Evolutionary conservation across 768 basidiomycete genomes (phyloP).

Genomic region (Mycena belliarum): DNA sequence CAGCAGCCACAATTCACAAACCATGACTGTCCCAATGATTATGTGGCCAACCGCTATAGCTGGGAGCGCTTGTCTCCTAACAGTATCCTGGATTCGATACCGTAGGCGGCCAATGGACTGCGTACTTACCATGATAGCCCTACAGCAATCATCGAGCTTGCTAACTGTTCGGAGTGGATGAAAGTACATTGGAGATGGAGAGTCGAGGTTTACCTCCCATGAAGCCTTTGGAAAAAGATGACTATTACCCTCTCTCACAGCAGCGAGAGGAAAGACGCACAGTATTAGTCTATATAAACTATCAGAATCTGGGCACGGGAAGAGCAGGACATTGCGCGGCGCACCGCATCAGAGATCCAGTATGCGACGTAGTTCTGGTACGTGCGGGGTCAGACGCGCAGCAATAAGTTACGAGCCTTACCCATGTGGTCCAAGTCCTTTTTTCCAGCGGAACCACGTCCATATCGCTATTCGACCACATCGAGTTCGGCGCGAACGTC

Average conservation of each 20-base stretch:
- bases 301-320: background rate
- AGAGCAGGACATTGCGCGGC: slow-evolving; percentile 17
- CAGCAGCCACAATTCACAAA: background rate
- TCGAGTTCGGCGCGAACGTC: slow-evolving; percentile 56
- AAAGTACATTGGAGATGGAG: too few relatives aligned
- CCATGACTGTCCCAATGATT: slow-evolving; percentile 55
- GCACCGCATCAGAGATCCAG: slow-evolving; percentile 54
- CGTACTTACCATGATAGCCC: slow-evolving; percentile 63
- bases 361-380: slow-evolving; percentile 59
- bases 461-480: slow-evolving; percentile 78
- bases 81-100: too few relatives aligned
- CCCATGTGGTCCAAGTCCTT: slow-evolving; percentile 67
- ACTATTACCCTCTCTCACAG: slow-evolving; percentile 23
- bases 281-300: slow-evolving; percentile 8
- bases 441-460: slow-evolving; percentile 64
- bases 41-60: slow-evolving; percentile 74
- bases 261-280: background rate
- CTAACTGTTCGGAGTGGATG: slow-evolving; percentile 33
- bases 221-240: slow-evolving; percentile 31
- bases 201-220: too few relatives aligned
- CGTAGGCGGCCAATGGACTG: background rate
- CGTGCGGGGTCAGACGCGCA: background rate
- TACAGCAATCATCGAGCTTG: slow-evolving; percentile 72
- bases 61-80: slow-evolving; percentile 67
- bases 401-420: background rate